phyloP scores from a whole-genome alignment of 169 alveolate genomes.

The Cryptosporidium tyzzeri region DNA sequence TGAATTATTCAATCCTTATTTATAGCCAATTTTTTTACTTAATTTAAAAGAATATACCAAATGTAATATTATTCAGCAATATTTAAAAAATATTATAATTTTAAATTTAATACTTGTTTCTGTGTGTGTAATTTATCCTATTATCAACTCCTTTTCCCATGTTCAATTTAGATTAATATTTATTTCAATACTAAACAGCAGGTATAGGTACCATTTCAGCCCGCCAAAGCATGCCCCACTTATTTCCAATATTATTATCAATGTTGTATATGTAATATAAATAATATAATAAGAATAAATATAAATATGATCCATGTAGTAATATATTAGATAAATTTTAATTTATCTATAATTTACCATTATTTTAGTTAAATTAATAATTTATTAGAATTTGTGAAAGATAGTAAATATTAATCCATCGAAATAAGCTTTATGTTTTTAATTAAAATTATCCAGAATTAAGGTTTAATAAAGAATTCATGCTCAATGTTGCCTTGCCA shows the following conservation, averaged over 20 bases:
- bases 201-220: background rate
- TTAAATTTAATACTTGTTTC: too few relatives aligned
- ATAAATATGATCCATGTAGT: slow-evolving; percentile 16
- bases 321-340: background rate
- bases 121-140: background rate
- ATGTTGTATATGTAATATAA: background rate
- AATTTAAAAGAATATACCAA: background rate
- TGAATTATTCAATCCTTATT: background rate
- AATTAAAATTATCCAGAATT: background rate
- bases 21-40: background rate
- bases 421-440: background rate
- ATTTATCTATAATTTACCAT: background rate
- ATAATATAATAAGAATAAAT: background rate
- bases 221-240: slow-evolving; percentile 27
- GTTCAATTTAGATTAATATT: background rate
- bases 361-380: background rate
- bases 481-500: slow-evolving; percentile 14
- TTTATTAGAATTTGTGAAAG: background rate
- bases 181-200: background rate
- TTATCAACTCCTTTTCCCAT: background rate
- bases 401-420: background rate
- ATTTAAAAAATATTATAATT: too few relatives aligned
- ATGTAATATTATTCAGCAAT: background rate
- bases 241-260: background rate
- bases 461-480: background rate